Conservation (phyloP, 2,329 filamentous ascomycete genomes). For the Fonsecaea multimorphosa region DNA sequence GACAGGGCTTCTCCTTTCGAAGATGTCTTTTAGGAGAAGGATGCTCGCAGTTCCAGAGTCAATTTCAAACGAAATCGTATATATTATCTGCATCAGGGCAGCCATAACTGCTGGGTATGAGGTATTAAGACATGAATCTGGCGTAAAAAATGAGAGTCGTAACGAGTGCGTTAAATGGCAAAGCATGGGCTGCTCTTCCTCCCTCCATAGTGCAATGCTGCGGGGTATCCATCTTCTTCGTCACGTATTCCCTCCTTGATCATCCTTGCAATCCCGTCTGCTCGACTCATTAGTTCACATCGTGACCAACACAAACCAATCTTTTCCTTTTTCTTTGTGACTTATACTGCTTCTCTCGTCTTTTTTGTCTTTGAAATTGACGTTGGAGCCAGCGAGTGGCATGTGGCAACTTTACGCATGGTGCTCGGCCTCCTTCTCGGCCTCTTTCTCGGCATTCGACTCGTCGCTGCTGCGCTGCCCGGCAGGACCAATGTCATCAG, state of each 20-base stretch:
- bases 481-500: slow-evolving; percentile 29
- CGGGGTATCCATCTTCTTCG: not conserved
- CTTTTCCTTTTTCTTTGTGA: not conserved
- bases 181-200: not conserved
- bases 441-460: slow-evolving; percentile 23
- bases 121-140: not conserved
- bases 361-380: not conserved
- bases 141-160: not conserved
- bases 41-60: not conserved
- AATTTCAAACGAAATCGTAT: not conserved
- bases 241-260: not conserved
- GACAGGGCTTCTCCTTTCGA: not conserved
- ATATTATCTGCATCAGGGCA: not conserved
- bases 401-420: slow-evolving; percentile 12
- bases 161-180: not conserved
- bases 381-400: not conserved
- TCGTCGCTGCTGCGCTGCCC: slow-evolving; percentile 18
- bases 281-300: not conserved
- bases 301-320: not conserved
- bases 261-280: not conserved
- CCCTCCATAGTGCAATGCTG: not conserved
- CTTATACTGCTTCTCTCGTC: not conserved
- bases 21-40: not conserved
- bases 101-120: not conserved
- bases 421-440: slow-evolving; percentile 26